Percentiles rank a stretch among this genome's conserved stretches.
These are phyloP conservation scores for Plasmodium gallinaceum DNA, from an alignment of 169 alveolate species.

Conservation along the genomic window DNA sequence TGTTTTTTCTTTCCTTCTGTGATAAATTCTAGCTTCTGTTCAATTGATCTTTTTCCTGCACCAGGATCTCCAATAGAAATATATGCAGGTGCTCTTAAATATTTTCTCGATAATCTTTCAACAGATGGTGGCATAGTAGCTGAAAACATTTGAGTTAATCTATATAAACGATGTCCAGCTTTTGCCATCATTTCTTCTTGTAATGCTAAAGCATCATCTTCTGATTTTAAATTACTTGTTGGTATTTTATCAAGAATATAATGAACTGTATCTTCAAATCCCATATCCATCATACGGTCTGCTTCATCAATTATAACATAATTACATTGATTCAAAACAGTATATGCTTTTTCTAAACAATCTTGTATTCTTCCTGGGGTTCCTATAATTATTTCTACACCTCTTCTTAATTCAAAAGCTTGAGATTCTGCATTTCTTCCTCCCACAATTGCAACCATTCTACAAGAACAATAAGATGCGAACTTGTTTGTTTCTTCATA, in stretches of 20 bases:
- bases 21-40: constrained; percentile 92
- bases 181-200: constrained; percentile 90
- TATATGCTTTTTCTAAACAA: constrained; percentile 92
- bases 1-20: constrained; percentile 90
- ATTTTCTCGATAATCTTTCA: constrained; percentile 93
- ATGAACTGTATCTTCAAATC: constrained; percentile 96
- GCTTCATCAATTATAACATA: constrained; percentile 98
- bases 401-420: constrained; percentile 93
- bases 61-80: constrained; percentile 97
- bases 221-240: constrained; percentile 88
- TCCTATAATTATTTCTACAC: constrained; percentile 97
- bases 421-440: constrained; percentile 96
- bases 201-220: constrained; percentile 89
- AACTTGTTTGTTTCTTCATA: constrained; percentile 93
- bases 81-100: constrained; percentile 92
- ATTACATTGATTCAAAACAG: constrained; percentile 94
- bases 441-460: constrained; percentile 96
- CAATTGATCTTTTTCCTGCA: constrained; percentile 94
- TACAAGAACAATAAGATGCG: constrained; percentile 86
- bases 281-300: constrained; percentile 98
- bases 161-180: constrained; percentile 91
- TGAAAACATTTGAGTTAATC: constrained; percentile 95
- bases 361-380: constrained; percentile 99
- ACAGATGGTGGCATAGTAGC: constrained; percentile 98
- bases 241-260: constrained; percentile 93